Evolutionary conservation across 345 rosid genomes (phyloP).

Genomic region (Melastoma malabathricum): DNA sequence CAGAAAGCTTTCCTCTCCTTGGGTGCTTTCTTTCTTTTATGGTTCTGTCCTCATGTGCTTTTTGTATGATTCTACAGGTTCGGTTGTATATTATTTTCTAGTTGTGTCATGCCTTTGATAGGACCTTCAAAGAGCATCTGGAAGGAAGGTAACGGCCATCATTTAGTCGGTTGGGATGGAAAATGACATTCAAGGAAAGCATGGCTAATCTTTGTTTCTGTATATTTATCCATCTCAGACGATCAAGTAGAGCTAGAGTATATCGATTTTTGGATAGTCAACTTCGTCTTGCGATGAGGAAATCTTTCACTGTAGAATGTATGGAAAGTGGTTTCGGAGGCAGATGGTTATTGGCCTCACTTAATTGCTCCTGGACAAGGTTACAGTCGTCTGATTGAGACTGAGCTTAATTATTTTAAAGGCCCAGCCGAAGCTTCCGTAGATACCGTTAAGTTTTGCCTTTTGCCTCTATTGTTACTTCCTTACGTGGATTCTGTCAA

Average conservation of each 20-base stretch:
- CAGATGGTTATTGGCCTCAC: constrained; percentile 73
- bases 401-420: constrained; percentile 45
- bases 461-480: neutral
- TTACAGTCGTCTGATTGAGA: constrained; percentile 49
- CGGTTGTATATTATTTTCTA: constrained; percentile 58
- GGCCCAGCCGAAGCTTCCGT: constrained; percentile 69
- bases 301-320: constrained; percentile 54
- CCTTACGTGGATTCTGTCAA: neutral
- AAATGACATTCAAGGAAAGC: too few species aligned
- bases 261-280: constrained; percentile 55
- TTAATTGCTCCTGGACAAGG: constrained; percentile 67
- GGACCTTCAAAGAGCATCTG: constrained; percentile 61
- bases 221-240: constrained; percentile 20
- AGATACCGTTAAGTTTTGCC: constrained; percentile 48
- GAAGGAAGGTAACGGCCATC: constrained; percentile 65
- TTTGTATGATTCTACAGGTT: constrained; percentile 23
- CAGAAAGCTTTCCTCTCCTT: neutral
- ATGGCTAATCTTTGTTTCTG: too few species aligned
- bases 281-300: constrained; percentile 53
- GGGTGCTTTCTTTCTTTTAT: neutral
- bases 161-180: neutral
- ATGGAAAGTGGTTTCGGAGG: constrained; percentile 48
- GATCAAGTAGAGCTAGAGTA: constrained; percentile 55
- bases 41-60: neutral
- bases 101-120: constrained; percentile 59